Evolutionary conservation across 2,329 filamentous ascomycete genomes (phyloP).

Genomic region (Didymellaceae sp.): DNA sequence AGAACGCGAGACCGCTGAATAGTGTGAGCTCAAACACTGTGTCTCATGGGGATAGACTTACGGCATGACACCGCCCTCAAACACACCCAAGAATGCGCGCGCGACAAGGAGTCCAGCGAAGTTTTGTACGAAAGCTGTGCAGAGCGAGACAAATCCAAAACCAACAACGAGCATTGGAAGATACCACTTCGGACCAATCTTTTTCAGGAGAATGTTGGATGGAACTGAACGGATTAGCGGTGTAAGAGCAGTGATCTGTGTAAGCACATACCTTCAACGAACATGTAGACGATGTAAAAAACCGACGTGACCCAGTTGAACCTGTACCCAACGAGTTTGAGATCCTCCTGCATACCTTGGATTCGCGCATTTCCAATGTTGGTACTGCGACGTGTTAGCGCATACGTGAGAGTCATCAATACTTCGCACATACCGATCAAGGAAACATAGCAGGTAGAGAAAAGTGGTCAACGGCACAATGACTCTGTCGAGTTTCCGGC

Average conservation of each 20-base stretch:
- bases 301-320: slow-evolving; percentile 66
- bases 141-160: slow-evolving; percentile 63
- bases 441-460: slow-evolving; percentile 62
- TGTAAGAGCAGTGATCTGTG: neutral
- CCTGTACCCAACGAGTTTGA: slow-evolving; percentile 56
- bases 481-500: slow-evolving; percentile 61
- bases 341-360: slow-evolving; percentile 59
- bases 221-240: slow-evolving; percentile 49
- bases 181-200: slow-evolving; percentile 59
- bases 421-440: slow-evolving; percentile 45
- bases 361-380: slow-evolving; percentile 64
- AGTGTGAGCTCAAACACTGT: slow-evolving; percentile 6
- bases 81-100: slow-evolving; percentile 60
- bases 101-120: slow-evolving; percentile 57
- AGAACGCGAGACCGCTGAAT: slow-evolving; percentile 60
- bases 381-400: slow-evolving; percentile 30
- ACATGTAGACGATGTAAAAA: slow-evolving; percentile 65
- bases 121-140: slow-evolving; percentile 60
- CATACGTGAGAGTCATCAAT: neutral
- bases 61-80: slow-evolving; percentile 65
- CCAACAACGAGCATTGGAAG: slow-evolving; percentile 62
- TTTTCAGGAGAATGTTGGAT: slow-evolving; percentile 63
- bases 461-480: slow-evolving; percentile 61
- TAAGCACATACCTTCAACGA: slow-evolving; percentile 51
- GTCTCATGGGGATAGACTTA: slow-evolving; percentile 23